phyloP scores from a whole-genome alignment of 305 asterid genomes.

The Fraxinus latifolia region DNA sequence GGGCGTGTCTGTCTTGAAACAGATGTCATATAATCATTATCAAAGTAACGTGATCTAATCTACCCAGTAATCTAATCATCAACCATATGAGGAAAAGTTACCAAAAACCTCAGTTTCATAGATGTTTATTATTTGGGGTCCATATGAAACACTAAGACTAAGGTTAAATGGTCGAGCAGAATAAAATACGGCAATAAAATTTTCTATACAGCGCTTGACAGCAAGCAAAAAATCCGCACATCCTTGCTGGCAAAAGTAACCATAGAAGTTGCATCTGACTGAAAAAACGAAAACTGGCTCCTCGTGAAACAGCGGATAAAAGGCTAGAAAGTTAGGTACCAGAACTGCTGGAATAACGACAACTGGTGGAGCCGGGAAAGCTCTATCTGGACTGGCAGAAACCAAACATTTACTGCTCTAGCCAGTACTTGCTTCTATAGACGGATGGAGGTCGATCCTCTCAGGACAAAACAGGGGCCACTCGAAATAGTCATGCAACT shows the following conservation, averaged over 20 bases:
- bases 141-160: slow-evolving; percentile 45
- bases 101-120: slow-evolving; percentile 23
- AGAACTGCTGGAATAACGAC: slow-evolving; percentile 31
- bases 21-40: neutral
- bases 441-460: slow-evolving; percentile 5
- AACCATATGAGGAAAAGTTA: neutral
- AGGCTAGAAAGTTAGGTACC: slow-evolving; percentile 32
- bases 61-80: neutral
- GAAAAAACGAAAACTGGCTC: slow-evolving; percentile 29
- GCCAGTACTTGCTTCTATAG: slow-evolving; percentile 24
- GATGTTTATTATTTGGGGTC: slow-evolving; percentile 39
- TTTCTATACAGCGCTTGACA: slow-evolving; percentile 44
- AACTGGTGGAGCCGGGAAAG: slow-evolving; percentile 24
- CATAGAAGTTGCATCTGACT: slow-evolving; percentile 32
- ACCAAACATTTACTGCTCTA: slow-evolving; percentile 12
- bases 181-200: slow-evolving; percentile 22
- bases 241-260: slow-evolving; percentile 29
- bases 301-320: slow-evolving; percentile 18
- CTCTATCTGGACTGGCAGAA: slow-evolving; percentile 38
- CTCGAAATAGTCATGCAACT: slow-evolving; percentile 10
- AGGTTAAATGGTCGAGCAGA: slow-evolving; percentile 28
- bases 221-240: slow-evolving; percentile 37
- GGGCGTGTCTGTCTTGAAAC: neutral
- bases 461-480: slow-evolving; percentile 2
- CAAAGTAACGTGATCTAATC: neutral